phyloP scores from a whole-genome alignment of 305 asterid genomes.

The Fraxinus albicans region DNA sequence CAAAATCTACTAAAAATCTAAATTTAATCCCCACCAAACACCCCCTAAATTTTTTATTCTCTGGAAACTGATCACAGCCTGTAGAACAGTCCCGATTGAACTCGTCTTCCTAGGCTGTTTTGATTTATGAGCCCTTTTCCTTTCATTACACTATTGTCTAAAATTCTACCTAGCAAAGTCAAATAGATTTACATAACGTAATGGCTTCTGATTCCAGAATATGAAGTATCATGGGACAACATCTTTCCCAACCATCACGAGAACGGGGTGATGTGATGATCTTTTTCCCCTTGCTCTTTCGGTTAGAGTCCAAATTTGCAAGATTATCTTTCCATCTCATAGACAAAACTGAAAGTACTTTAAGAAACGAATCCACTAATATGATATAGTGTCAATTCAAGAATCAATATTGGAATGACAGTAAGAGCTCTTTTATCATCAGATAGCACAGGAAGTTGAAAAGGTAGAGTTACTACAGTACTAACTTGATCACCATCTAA shows the following conservation, averaged over 20 bases:
- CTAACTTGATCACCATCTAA: slow-evolving; percentile 40
- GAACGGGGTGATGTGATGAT: background rate
- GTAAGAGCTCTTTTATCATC: background rate
- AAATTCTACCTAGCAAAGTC: background rate
- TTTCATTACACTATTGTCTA: slow-evolving; percentile 6
- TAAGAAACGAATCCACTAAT: background rate
- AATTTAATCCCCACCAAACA: too few relatives aligned
- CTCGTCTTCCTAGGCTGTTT: slow-evolving; percentile 9
- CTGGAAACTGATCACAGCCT: background rate
- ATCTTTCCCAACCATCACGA: background rate
- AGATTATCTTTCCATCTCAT: background rate
- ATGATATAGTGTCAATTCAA: background rate
- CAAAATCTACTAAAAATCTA: too few relatives aligned
- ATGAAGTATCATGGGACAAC: slow-evolving; percentile 3
- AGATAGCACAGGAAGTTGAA: background rate
- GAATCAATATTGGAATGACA: background rate
- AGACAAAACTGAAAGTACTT: background rate
- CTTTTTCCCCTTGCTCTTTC: background rate
- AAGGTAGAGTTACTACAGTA: slow-evolving; percentile 15
- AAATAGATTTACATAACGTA: slow-evolving; percentile 11
- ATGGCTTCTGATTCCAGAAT: slow-evolving; percentile 10
- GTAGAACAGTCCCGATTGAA: background rate
- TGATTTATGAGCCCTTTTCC: slow-evolving; percentile 1
- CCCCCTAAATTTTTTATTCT: background rate
- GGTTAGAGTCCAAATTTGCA: slow-evolving; percentile 1